phyloP scores from a whole-genome alignment of 768 basidiomycete genomes.

The Sporobolomyces pararoseus region DNA sequence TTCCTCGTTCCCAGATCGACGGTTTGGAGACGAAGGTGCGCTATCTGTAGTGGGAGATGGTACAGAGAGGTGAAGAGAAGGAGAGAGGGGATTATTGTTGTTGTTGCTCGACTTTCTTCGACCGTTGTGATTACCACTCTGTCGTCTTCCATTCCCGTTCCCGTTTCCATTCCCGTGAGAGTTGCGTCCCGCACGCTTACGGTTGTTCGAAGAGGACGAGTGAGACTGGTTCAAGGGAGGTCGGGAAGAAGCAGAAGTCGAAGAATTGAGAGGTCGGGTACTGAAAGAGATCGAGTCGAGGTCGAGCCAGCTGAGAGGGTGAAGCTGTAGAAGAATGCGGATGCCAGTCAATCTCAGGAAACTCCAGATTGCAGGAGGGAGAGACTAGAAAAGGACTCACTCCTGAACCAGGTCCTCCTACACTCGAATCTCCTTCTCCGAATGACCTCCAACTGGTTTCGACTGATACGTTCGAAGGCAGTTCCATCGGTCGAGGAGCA shows the following conservation, averaged over 20 bases:
- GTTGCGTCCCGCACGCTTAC: conserved; percentile 4
- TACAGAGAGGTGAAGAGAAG: background rate
- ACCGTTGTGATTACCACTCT: background rate
- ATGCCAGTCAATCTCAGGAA: background rate
- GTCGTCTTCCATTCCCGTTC: background rate
- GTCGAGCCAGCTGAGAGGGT: conserved; percentile 39
- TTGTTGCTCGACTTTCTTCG: conserved; percentile 21
- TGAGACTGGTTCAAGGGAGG: background rate
- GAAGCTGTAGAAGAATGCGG: conserved; percentile 12
- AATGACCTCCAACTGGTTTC: background rate
- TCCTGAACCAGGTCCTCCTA: background rate
- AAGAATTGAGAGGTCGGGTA: conserved; percentile 9
- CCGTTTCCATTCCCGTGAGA: background rate
- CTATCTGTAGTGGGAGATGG: background rate
- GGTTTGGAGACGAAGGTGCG: too few relatives aligned
- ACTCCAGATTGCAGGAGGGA: background rate
- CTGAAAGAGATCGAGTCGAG: conserved; percentile 37
- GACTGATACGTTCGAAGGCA: background rate
- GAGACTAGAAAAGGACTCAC: background rate
- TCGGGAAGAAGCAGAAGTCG: background rate
- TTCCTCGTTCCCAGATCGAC: background rate
- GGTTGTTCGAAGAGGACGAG: background rate
- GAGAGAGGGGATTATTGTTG: background rate
- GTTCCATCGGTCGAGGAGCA: background rate
- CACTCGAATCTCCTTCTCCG: background rate